These are phyloP conservation scores for Carex myosuroides DNA, from an alignment of 176 grass and related monocot species.

Conservation along the genomic window DNA sequence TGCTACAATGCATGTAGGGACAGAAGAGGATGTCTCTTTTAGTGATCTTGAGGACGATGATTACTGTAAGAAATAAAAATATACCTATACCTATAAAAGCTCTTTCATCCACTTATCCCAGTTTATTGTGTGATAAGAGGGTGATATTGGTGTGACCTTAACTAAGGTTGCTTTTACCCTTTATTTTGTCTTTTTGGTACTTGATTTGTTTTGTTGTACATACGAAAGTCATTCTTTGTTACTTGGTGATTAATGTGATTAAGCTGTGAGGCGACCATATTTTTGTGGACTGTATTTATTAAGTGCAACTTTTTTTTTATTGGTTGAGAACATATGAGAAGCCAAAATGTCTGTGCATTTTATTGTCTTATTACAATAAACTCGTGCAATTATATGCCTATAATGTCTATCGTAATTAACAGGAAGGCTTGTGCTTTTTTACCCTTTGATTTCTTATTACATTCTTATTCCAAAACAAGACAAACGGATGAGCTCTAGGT, in stretches of 20 bases:
- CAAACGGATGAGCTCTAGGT: not conserved
- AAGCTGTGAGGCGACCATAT: not conserved
- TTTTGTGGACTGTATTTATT: not conserved
- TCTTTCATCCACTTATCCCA: slow-evolving; percentile 1
- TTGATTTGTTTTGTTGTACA: slow-evolving; percentile 29
- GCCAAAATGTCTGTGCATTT: not conserved
- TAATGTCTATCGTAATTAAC: not conserved
- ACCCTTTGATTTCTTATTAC: not conserved
- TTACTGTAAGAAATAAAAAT: slow-evolving; percentile 37
- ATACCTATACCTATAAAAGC: slow-evolving; percentile 17
- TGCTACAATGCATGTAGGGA: slow-evolving; percentile 38
- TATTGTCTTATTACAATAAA: not conserved
- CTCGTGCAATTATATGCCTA: not conserved
- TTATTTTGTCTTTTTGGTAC: slow-evolving; percentile 11
- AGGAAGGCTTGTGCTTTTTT: not conserved
- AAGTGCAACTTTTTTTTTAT: not conserved
- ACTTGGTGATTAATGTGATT: not conserved
- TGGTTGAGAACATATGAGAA: not conserved
- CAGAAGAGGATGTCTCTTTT: slow-evolving; percentile 81
- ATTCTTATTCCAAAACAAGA: not conserved
- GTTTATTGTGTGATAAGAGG: slow-evolving; percentile 15
- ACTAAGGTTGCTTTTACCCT: slow-evolving; percentile 6
- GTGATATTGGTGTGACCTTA: not conserved
- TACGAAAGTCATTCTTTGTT: slow-evolving; percentile 15
- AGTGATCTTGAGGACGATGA: slow-evolving; percentile 85